Evolutionary conservation across 805 yeast genomes (phyloP).

Genomic region (Ogataea populi-albae): DNA sequence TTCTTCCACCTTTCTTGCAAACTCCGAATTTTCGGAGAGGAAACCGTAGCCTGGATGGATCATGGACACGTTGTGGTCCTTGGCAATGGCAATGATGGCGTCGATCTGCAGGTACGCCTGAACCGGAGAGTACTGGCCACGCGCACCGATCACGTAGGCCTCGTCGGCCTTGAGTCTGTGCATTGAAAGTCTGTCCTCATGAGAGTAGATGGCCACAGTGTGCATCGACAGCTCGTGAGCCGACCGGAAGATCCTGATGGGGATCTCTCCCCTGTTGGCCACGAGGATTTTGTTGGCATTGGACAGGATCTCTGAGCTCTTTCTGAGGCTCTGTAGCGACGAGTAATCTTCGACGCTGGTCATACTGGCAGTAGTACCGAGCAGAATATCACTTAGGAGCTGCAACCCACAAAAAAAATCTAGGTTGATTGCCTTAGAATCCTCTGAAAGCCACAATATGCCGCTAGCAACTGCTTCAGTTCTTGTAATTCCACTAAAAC

Average conservation of each 20-base stretch:
- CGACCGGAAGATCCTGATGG: slow-evolving; percentile 87
- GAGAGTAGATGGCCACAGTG: slow-evolving; percentile 95
- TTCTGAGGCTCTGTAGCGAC: slow-evolving; percentile 35
- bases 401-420: too few relatives aligned
- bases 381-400: slow-evolving; percentile 1
- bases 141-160: slow-evolving; percentile 85
- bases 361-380: slow-evolving; percentile 12
- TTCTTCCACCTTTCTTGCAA: slow-evolving; percentile 87
- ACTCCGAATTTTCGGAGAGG: slow-evolving; percentile 56
- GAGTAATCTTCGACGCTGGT: slow-evolving; percentile 34
- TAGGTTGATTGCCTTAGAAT: too few relatives aligned
- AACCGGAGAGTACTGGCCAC: slow-evolving; percentile 90
- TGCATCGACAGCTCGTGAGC: slow-evolving; percentile 98
- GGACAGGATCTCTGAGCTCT: slow-evolving; percentile 45
- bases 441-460: too few relatives aligned
- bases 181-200: slow-evolving; percentile 92
- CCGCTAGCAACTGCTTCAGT: too few relatives aligned
- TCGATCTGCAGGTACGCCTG: slow-evolving; percentile 95
- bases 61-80: slow-evolving; percentile 73
- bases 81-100: slow-evolving; percentile 86
- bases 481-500: too few relatives aligned
- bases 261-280: slow-evolving; percentile 84
- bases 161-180: slow-evolving; percentile 94
- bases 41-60: slow-evolving; percentile 87
- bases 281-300: slow-evolving; percentile 64